Evolutionary conservation across 345 rosid genomes (phyloP), one percentile per base, ranked within the genome.

Genomic region (Luvunga scandens): DNA sequence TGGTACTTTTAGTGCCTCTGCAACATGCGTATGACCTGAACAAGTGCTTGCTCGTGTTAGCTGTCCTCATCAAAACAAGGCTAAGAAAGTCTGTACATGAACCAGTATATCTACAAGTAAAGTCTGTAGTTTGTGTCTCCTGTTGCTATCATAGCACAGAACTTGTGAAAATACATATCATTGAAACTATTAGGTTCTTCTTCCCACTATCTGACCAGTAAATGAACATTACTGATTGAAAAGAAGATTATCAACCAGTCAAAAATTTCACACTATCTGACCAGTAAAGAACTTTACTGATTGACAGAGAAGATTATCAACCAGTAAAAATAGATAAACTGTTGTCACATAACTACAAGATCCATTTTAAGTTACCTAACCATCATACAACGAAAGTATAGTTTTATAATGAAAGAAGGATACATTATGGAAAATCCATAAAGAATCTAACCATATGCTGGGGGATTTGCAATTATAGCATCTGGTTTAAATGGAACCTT

Each of bases 381-480:
- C 27, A 13, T 64, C 78, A 64, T 2, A 38, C 1, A 16, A 22
- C 7, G 27, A 59, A 50, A 61, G 18, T 62, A 7, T 34, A 36
- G 27, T 48, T 61, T 61, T 5, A 28, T 22, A 13, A n/a, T n/a
- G n/a, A n/a, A 22, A 56, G 30, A 75, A 65, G 31, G 38, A 61
- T 50, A 34, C 1, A 21, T 33, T 57, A 57, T 39, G 7, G 25
- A 73, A n/a, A 65, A 69, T 61, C n/a, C 8, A 19, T 28, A 50
- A 33, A 25, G 57, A 62, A 25, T 38, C 78, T 77, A 55, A 89
- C 92, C 92, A 80, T 89, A 89, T 63, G 89, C 84, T 62, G 92
- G 92, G 7, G 92, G 92, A 60, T 89, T 89, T 66, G 92, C 90
- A 76, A 89, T 85, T 59, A 89, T 89, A 55, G 92, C 92, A 67